Base-by-base conservation (phyloP, 306 rosid genomes). In the Malus sieversii region DNA sequence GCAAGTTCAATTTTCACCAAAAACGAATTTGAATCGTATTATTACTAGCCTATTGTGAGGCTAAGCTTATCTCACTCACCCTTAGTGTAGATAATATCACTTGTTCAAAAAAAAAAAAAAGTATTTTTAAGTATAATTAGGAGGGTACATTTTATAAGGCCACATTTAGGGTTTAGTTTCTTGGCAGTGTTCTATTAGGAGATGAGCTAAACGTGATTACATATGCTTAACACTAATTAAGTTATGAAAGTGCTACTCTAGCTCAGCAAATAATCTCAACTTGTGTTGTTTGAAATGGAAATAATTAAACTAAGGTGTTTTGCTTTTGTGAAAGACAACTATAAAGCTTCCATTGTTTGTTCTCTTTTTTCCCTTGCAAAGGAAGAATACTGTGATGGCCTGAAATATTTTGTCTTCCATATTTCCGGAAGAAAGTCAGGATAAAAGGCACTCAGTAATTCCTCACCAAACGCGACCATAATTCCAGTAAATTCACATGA, bases 271-370 rank as follows among this genome's bases (percentile, higher is more conserved):
- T 30, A 29, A 63, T 63, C 8, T 16, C 42, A 30, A 63, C 22
- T 30, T 63, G 22, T 63, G 42, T 30, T 30, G 10, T 30, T 63
- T 63, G 3, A 30, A 48, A 48, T 48, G 55, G 19, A 35, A 63
- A 7, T 6, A 27, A 14, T 63, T 30, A 63, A 63, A 30, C 14
- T 52, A 68, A 15, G 33, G 59, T 29, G 18, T 40, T 14, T 22
- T 76, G 29, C 73, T 38, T 76, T 23, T 66, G 40, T 40, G 61
- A 60, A 25, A 29, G 61, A 59, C 51, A 77, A 14, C 75, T 42
- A 29, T 57, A 68, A 77, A 48, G 67, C 4, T 19, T 10, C 1
- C 23, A 40, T 48, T 5, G 58, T 55, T 55, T 55, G 27, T 55
- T 51, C 20, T 4, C 5, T 15, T 66, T 8, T 48, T 40, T 33